Evolutionary conservation across 2,329 filamentous ascomycete species (phyloP), one percentile per base, ranked within the genome.

Genomic region (Apiospora aurea): DNA sequence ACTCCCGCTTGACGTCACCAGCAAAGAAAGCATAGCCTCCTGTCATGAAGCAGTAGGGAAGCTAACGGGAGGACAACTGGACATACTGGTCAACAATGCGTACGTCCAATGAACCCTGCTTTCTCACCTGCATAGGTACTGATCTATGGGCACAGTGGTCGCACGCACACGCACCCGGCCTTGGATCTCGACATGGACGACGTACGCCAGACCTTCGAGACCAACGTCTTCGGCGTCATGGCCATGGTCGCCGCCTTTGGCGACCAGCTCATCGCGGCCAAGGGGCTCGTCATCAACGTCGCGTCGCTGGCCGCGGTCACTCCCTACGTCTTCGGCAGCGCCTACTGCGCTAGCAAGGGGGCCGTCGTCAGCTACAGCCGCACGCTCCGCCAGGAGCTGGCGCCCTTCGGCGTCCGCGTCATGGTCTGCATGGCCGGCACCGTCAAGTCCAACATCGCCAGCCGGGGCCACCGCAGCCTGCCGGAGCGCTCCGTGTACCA

Each of bases 31-130:
- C 75, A 87, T 90, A 77, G 82, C 81, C n/a, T 78, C 79, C 53
- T 88, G 86, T 76, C 85, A 85, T 71, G 81, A 81, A 3, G 82
- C 85, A 69, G 86, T 90, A 13, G 76, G 80, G 10, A 78, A 82
- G 14, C 79, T 89, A 67, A 89, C 87, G 1, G 83, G 83, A 10
- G 88, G 88, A 16, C 85, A 81, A 67, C 84, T 90, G 6, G 88
- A 90, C 74, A 85, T 90, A 66, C 86, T 90, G n/a, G 84, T 90
- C 69, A 90, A 90, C 80, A 90, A 90, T 73, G 88, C 88, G 87
- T 89, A 74, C 73, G 84, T 76, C 5, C 1, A n/a, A n/a, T 13
- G 4, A 11, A 11, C 24, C 10, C 24, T 53, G 3, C 49, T 53
- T 26, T 26, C 49, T 26, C 11, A 13, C n/a, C n/a, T 53, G 10